These are phyloP conservation scores for Solanum dulcamara DNA, from an alignment of 257 asterid genomes.

Conservation along the genomic window DNA sequence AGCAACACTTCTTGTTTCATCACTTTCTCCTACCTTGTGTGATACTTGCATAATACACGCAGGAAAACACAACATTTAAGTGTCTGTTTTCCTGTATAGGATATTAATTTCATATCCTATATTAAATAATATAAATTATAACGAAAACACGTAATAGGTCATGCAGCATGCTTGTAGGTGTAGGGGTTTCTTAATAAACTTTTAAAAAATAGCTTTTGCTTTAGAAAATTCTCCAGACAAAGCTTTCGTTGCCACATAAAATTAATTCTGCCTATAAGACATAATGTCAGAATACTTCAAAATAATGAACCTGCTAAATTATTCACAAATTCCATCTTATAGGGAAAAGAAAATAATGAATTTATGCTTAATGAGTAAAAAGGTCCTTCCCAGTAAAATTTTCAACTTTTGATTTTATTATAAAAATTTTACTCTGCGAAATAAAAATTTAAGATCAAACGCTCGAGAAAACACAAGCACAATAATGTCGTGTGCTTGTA, in stretches of 20 bases:
- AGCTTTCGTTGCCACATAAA: background rate
- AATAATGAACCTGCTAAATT: background rate
- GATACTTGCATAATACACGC: background rate
- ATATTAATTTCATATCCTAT: background rate
- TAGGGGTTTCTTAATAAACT: background rate
- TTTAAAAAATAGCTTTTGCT: background rate
- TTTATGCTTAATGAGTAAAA: background rate
- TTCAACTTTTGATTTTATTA: too few species aligned
- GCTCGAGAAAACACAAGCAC: background rate
- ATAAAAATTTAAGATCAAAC: too few species aligned
- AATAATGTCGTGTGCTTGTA: background rate
- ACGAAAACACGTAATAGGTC: slow-evolving; percentile 3
- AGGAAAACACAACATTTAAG: background rate
- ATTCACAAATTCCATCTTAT: too few species aligned
- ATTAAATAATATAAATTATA: background rate
- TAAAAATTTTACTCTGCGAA: too few species aligned
- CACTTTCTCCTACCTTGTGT: background rate
- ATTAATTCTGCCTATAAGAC: background rate
- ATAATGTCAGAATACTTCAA: background rate
- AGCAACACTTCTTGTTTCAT: background rate
- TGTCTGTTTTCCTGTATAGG: background rate
- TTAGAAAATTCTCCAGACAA: background rate
- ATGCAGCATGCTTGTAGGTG: slow-evolving; percentile 16
- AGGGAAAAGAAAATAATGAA: too few species aligned
- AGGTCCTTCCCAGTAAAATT: too few species aligned